phyloP scores from a whole-genome alignment of 768 basidiomycete species.

The Udeniomyces megalosporus region DNA sequence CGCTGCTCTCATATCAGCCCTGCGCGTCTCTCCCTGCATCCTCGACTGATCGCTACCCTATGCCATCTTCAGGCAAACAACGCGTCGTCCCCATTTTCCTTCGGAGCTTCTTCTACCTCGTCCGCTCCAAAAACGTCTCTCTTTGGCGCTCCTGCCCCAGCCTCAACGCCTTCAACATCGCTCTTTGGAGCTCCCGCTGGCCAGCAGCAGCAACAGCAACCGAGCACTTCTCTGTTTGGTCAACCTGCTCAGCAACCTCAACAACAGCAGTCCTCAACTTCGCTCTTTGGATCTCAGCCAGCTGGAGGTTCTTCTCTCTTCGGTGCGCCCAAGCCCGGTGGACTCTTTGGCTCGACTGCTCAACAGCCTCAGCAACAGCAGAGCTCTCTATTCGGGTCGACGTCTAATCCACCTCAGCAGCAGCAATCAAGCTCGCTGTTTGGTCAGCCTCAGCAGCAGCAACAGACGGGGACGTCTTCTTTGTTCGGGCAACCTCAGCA shows the following conservation, averaged over 20 bases:
- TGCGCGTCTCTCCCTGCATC: too few species aligned
- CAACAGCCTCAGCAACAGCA: background rate
- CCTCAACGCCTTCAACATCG: background rate
- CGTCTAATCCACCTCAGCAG: background rate
- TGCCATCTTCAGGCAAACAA: too few species aligned
- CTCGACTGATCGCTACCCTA: too few species aligned
- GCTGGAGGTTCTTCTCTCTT: background rate
- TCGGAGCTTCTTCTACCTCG: background rate
- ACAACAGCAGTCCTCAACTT: background rate
- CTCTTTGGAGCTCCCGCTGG: slow-evolving; percentile 2
- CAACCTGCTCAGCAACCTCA: slow-evolving; percentile 7
- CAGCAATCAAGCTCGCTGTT: background rate
- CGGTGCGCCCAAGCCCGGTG: background rate
- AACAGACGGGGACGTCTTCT: background rate
- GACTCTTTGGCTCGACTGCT: background rate
- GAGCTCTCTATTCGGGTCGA: too few species aligned
- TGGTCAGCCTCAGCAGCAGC: slow-evolving; percentile 3
- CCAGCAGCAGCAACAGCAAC: background rate
- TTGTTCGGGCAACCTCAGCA: slow-evolving; percentile 10
- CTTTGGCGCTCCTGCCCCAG: background rate
- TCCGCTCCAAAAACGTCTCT: slow-evolving; percentile 6
- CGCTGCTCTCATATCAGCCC: too few species aligned
- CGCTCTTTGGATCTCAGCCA: background rate
- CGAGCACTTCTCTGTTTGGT: slow-evolving; percentile 3
- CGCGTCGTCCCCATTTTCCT: slow-evolving; percentile 1